A percentile compares a stretch with the other conserved stretches of the same genome.
Conservation (phyloP, 1,284 basidiomycete species). For the Tausonia pullulans region DNA sequence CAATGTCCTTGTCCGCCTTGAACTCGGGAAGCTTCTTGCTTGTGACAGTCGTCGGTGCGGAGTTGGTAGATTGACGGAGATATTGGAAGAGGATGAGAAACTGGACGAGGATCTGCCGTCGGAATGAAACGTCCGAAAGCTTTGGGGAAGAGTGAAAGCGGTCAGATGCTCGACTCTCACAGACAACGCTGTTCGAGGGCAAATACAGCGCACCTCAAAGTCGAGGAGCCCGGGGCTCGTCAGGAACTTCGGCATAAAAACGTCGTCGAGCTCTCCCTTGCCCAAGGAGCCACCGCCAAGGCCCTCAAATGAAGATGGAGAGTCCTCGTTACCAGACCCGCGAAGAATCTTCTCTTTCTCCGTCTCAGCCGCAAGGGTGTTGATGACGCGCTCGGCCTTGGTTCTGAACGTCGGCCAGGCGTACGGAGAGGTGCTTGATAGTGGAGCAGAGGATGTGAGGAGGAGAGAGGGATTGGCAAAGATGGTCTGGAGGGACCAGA, state of each 20-base stretch:
- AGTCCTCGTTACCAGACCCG: neutral
- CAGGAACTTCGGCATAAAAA: constrained; percentile 32
- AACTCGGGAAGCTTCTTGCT: neutral
- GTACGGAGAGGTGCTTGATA: neutral
- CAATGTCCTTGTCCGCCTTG: neutral
- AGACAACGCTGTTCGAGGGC: too few relatives aligned
- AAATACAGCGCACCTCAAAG: constrained; percentile 24
- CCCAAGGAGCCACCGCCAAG: neutral
- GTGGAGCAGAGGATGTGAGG: constrained; percentile 20
- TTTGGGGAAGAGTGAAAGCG: constrained; percentile 9
- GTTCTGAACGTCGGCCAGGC: constrained; percentile 25
- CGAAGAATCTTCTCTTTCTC: constrained; percentile 14
- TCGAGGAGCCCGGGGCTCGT: constrained; percentile 29
- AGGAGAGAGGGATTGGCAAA: constrained; percentile 31
- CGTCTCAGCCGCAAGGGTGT: constrained; percentile 29
- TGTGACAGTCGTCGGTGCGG: constrained; percentile 6
- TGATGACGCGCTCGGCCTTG: constrained; percentile 28
- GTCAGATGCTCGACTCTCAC: too few relatives aligned
- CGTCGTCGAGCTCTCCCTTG: constrained; percentile 4
- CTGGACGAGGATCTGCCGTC: constrained; percentile 33
- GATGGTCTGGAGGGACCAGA: constrained; percentile 34
- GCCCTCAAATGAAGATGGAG: too few relatives aligned
- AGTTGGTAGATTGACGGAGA: constrained; percentile 17
- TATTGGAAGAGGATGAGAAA: constrained; percentile 35
- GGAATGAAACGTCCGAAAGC: constrained; percentile 31